Evolutionary conservation across 2,329 filamentous ascomycete genomes (phyloP).

Genomic region (Phyllosticta citriasiana): DNA sequence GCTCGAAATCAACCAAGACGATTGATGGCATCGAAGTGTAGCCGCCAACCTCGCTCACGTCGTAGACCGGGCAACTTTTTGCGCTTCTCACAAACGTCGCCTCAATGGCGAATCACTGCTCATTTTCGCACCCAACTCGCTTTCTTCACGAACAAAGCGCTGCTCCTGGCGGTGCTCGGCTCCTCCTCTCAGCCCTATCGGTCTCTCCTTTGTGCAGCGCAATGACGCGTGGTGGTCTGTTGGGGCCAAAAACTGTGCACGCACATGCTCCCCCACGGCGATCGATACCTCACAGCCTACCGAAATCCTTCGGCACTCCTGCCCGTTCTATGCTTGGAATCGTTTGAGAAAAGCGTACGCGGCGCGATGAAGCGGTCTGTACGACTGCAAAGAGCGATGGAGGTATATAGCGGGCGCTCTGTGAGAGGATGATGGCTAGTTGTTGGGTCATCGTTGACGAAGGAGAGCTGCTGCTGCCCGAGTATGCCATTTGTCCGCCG

Average conservation of each 20-base stretch:
- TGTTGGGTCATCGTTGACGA: neutral
- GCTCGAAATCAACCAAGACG: too few species aligned
- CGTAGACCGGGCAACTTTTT: too few species aligned
- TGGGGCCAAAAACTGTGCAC: neutral
- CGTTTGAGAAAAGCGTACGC: neutral
- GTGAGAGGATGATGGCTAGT: neutral
- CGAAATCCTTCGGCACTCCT: neutral
- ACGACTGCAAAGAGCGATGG: neutral
- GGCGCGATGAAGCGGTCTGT: neutral
- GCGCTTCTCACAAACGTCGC: too few species aligned
- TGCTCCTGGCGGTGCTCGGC: neutral
- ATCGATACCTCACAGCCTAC: neutral
- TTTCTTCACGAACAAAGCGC: neutral
- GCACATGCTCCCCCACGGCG: neutral
- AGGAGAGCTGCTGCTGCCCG: neutral
- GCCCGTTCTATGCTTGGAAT: neutral
- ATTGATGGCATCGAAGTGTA: too few species aligned
- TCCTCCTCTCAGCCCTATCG: neutral
- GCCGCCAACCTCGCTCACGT: too few species aligned
- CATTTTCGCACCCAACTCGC: too few species aligned
- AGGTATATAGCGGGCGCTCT: too few species aligned
- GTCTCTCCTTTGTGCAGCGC: neutral
- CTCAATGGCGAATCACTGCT: too few species aligned
- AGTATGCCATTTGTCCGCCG: neutral
- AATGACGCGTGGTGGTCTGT: neutral